A percentile compares a stretch with the other conserved stretches of the same genome.
Evolutionary conservation across 169 alveolate species (phyloP).

Genomic region (Cryptosporidium viatorum): DNA sequence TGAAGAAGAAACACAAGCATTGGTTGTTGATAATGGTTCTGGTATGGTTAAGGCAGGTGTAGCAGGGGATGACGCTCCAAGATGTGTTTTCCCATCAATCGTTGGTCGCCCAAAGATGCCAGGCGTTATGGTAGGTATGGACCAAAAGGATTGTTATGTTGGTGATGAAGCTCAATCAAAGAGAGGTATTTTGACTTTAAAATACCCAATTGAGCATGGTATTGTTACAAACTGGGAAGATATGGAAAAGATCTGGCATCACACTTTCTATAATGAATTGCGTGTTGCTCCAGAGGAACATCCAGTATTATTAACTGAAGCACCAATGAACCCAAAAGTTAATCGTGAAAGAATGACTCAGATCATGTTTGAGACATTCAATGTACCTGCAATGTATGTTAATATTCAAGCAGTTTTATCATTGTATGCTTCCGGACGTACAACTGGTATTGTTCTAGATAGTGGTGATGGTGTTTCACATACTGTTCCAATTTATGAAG

Average conservation of each 20-base stretch:
- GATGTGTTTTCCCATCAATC: conserved; percentile 97
- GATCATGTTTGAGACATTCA: conserved; percentile 97
- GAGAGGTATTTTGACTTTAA: conserved; percentile 96
- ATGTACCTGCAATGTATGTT: conserved; percentile 98
- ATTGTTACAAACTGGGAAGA: conserved; percentile 99
- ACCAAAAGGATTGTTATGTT: conserved; percentile 94
- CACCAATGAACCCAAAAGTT: conserved; percentile 96
- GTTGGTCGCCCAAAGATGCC: conserved; percentile 98
- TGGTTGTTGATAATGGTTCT: conserved; percentile 99
- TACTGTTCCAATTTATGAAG: conserved; percentile 99
- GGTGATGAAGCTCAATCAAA: conserved; percentile 99
- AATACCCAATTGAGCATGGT: conserved; percentile 99
- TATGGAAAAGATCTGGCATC: conserved; percentile 99
- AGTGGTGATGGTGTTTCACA: conserved; percentile 99
- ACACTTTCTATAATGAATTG: conserved; percentile 97
- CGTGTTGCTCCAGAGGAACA: conserved; percentile 96
- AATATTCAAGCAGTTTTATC: conserved; percentile 98
- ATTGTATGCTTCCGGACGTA: conserved; percentile 98
- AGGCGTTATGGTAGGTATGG: conserved; percentile 97
- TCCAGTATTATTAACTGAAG: conserved; percentile 96
- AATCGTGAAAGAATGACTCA: conserved; percentile 97
- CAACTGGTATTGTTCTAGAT: conserved; percentile 99
- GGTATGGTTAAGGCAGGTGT: conserved; percentile 99
- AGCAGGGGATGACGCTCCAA: conserved; percentile 99
- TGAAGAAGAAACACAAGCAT: conserved; percentile 92